phyloP scores from a whole-genome alignment of 2,329 filamentous ascomycete species.

The Dendryphion nanum region DNA sequence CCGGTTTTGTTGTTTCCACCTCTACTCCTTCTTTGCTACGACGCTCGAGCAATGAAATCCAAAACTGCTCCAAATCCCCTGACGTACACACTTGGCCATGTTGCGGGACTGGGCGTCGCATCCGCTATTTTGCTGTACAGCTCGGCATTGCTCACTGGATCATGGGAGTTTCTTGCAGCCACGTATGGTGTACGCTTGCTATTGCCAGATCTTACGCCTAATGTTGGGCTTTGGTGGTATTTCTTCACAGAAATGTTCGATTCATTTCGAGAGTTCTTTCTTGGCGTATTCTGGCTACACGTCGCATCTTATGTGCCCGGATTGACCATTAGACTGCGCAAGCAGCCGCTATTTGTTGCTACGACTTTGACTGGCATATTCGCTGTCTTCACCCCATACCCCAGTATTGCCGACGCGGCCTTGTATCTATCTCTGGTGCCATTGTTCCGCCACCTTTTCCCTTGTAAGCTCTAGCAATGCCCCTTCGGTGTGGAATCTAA shows the following conservation, averaged over 20 bases:
- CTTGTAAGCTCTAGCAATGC: conserved; percentile 53
- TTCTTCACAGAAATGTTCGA: conserved; percentile 99
- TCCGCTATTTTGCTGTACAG: conserved; percentile 60
- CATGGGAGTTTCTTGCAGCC: conserved; percentile 82
- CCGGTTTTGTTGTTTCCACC: conserved; percentile 84
- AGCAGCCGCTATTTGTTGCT: conserved; percentile 83
- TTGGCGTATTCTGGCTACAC: conserved; percentile 97
- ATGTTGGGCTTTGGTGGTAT: conserved; percentile 98
- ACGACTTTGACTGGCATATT: conserved; percentile 85
- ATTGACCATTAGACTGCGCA: conserved; percentile 75
- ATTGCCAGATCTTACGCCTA: conserved; percentile 88
- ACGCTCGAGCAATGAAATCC: conserved; percentile 27
- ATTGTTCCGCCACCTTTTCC: conserved; percentile 87
- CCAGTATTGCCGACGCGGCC: conserved; percentile 85
- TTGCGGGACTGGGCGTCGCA: conserved; percentile 52
- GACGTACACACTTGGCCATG: conserved; percentile 56
- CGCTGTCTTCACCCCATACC: conserved; percentile 95
- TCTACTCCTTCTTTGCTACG: conserved; percentile 73
- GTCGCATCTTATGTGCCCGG: conserved; percentile 86
- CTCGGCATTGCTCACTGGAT: conserved; percentile 72
- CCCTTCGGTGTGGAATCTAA: conserved; percentile 6
- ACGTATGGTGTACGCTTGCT: conserved; percentile 93
- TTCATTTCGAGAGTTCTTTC: conserved; percentile 93
- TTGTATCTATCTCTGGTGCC: conserved; percentile 81
- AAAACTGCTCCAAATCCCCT: conserved; percentile 28